Percentiles rank a stretch among this genome's conserved stretches.
Evolutionary conservation across 305 asterid genomes (phyloP).

Genomic region (Rubia tinctorum): DNA sequence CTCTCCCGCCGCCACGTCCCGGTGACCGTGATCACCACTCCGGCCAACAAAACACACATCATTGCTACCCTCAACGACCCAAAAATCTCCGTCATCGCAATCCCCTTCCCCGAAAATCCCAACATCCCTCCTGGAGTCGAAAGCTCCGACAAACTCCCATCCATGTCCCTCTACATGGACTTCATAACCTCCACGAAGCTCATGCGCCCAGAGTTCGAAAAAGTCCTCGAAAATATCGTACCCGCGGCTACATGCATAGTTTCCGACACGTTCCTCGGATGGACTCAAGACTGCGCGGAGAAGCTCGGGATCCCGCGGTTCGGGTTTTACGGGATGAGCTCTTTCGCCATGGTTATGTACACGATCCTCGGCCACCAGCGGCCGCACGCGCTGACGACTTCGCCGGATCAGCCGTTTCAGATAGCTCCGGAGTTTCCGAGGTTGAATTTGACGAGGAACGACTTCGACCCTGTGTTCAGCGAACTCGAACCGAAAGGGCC

Average conservation of each 20-base stretch:
- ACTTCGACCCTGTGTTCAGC: slow-evolving; percentile 34
- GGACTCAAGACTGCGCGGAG: slow-evolving; percentile 55
- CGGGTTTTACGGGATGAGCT: slow-evolving; percentile 43
- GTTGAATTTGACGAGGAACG: slow-evolving; percentile 48
- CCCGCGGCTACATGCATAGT: slow-evolving; percentile 32
- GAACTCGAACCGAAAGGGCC: slow-evolving; percentile 36
- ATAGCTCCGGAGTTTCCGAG: slow-evolving; percentile 34
- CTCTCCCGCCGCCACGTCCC: slow-evolving; percentile 31
- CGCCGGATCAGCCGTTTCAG: slow-evolving; percentile 36
- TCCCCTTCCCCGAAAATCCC: slow-evolving; percentile 54
- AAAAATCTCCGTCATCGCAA: slow-evolving; percentile 21
- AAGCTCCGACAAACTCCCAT: slow-evolving; percentile 60
- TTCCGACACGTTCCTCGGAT: slow-evolving; percentile 54
- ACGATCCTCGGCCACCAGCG: background rate
- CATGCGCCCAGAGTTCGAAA: slow-evolving; percentile 52
- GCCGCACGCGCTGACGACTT: slow-evolving; percentile 27
- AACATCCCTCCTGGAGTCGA: slow-evolving; percentile 41
- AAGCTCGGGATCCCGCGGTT: slow-evolving; percentile 47
- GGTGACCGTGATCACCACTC: slow-evolving; percentile 64
- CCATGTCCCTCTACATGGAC: slow-evolving; percentile 41
- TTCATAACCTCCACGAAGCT: slow-evolving; percentile 33
- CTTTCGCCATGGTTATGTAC: slow-evolving; percentile 24
- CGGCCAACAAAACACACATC: slow-evolving; percentile 37
- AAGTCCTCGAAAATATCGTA: slow-evolving; percentile 26
- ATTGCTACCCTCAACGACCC: background rate